phyloP scores from a whole-genome alignment of 2,329 filamentous ascomycete genomes.

The Phaeoacremonium minimum region DNA sequence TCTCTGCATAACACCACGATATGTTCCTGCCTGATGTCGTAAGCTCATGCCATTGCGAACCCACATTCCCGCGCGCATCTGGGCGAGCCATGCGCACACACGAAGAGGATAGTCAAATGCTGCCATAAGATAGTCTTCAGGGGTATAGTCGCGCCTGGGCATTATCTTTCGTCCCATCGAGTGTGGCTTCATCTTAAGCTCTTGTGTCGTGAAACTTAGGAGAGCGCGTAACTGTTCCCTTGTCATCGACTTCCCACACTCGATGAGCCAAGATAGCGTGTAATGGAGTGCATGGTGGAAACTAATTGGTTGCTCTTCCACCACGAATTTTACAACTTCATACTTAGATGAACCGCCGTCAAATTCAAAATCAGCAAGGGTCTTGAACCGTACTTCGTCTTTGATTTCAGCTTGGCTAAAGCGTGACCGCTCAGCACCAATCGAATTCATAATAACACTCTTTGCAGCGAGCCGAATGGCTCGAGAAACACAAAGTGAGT shows the following conservation, averaged over 20 bases:
- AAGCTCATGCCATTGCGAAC: slow-evolving; percentile 95
- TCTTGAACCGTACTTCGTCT: slow-evolving; percentile 79
- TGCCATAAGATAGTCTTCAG: slow-evolving; percentile 79
- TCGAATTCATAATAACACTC: slow-evolving; percentile 80
- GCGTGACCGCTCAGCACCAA: slow-evolving; percentile 80
- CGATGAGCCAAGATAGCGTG: slow-evolving; percentile 90
- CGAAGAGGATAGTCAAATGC: slow-evolving; percentile 91
- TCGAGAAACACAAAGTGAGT: slow-evolving; percentile 59
- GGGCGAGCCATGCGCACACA: slow-evolving; percentile 92
- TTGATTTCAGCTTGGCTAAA: slow-evolving; percentile 88
- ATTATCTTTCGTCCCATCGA: slow-evolving; percentile 57
- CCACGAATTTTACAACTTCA: slow-evolving; percentile 77
- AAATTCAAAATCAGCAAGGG: slow-evolving; percentile 74
- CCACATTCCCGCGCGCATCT: slow-evolving; percentile 99
- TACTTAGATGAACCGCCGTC: slow-evolving; percentile 55
- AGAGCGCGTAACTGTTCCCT: slow-evolving; percentile 62
- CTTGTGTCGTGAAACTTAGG: slow-evolving; percentile 66
- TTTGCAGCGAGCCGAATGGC: slow-evolving; percentile 75
- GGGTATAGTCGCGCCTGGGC: slow-evolving; percentile 50
- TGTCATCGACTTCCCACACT: slow-evolving; percentile 75
- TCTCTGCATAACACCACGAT: slow-evolving; percentile 81
- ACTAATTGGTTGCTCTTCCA: slow-evolving; percentile 87
- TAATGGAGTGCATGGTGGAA: slow-evolving; percentile 98
- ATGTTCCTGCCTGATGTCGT: slow-evolving; percentile 90
- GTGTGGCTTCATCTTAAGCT: slow-evolving; percentile 62